Evolutionary conservation across 495 filamentous ascomycete genomes (phyloP).

Genomic region (Penicillium coprophilum): DNA sequence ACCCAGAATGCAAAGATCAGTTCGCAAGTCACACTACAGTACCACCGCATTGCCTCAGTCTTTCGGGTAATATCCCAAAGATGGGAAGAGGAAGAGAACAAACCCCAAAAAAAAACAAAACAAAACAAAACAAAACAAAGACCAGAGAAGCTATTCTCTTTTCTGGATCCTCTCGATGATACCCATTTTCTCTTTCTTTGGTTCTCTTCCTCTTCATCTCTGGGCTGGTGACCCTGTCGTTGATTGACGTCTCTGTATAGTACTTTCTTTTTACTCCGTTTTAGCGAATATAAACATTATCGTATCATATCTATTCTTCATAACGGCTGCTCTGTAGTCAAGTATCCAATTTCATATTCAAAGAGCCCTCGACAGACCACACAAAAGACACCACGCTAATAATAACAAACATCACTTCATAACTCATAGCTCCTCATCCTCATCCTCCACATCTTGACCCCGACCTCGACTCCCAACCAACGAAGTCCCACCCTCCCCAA

Average conservation of each 20-base stretch:
- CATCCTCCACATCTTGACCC: background rate
- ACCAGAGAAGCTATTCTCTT: background rate
- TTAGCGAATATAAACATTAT: conserved; percentile 23
- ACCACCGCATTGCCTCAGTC: background rate
- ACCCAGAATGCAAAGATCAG: conserved; percentile 3
- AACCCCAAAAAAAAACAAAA: too few relatives aligned
- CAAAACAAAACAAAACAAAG: background rate
- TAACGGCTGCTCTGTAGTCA: background rate
- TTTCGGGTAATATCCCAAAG: conserved; percentile 8
- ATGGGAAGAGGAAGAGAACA: background rate
- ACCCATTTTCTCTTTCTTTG: conserved; percentile 12
- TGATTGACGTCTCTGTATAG: conserved; percentile 22
- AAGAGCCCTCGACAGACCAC: background rate
- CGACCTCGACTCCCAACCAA: background rate
- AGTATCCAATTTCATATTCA: background rate
- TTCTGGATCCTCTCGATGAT: conserved; percentile 6
- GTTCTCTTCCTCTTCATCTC: conserved; percentile 5
- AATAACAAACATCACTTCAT: background rate
- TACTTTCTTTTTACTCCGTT: conserved; percentile 15
- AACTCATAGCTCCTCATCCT: conserved; percentile 5
- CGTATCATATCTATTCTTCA: background rate
- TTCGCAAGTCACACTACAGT: background rate
- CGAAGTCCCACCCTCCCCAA: background rate
- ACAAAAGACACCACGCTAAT: background rate
- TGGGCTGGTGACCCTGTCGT: conserved; percentile 8